Evolutionary conservation across 1,139 yeast genomes (phyloP).

Genomic region (Arxiozyma slooffiae): DNA sequence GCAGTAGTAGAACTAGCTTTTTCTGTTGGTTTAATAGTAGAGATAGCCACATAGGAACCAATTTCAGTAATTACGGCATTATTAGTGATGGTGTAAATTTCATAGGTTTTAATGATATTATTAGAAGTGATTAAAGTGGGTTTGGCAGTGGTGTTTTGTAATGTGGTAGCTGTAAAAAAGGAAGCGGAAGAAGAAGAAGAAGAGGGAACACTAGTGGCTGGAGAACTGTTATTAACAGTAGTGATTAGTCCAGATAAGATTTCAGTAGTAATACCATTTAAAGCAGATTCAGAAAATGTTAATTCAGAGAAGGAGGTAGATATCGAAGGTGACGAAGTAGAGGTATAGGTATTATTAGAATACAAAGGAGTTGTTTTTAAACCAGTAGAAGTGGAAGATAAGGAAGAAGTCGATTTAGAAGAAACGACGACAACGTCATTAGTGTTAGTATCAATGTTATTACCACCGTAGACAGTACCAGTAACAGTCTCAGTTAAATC

Average conservation of each 20-base stretch:
- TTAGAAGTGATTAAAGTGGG: background rate
- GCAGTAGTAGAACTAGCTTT: background rate
- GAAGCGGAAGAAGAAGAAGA: background rate
- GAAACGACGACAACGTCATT: slow-evolving; percentile 7
- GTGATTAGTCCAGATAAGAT: slow-evolving; percentile 2
- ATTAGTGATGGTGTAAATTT: slow-evolving; percentile 7
- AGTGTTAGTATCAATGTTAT: slow-evolving; percentile 3
- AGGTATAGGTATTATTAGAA: background rate
- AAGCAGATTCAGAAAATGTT: background rate
- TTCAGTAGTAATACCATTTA: background rate
- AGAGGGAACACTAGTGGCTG: slow-evolving; percentile 1
- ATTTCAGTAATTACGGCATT: slow-evolving; percentile 10
- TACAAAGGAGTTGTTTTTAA: background rate
- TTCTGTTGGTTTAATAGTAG: slow-evolving; percentile 4
- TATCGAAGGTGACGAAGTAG: background rate
- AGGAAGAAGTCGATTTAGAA: slow-evolving; percentile 1
- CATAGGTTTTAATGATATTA: background rate
- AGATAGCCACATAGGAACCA: slow-evolving; percentile 9
- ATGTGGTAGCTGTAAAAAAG: slow-evolving; percentile 1
- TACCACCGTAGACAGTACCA: slow-evolving; percentile 5
- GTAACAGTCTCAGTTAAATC: slow-evolving; percentile 10
- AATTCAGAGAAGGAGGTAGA: background rate
- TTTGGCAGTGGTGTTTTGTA: background rate
- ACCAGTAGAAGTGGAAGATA: background rate
- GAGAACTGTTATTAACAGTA: background rate